A percentile compares a stretch with the other conserved stretches of the same genome.
Conservation (phyloP, 2,329 filamentous ascomycete species). For the Neofusicoccum cordaticola region DNA sequence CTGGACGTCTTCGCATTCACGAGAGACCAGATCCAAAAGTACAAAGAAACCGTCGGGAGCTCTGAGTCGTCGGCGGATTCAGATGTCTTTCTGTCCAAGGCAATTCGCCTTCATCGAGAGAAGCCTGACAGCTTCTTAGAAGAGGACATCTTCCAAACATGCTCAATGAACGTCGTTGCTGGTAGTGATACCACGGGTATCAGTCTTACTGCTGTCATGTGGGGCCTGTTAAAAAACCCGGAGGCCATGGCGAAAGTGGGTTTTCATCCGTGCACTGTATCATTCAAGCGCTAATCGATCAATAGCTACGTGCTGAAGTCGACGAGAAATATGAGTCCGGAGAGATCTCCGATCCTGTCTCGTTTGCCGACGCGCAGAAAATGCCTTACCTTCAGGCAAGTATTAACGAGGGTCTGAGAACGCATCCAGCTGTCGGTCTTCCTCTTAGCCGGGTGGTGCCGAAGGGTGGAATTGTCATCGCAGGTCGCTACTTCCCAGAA, state of each 20-base stretch:
- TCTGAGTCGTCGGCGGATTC: too few relatives aligned
- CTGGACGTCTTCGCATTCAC: background rate
- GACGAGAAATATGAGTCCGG: background rate
- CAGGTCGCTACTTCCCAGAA: constrained; percentile 23
- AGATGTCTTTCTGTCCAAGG: constrained; percentile 40
- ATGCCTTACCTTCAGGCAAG: constrained; percentile 35
- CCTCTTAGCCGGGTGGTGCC: constrained; percentile 29
- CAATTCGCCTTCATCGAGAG: constrained; percentile 41
- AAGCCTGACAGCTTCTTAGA: constrained; percentile 43
- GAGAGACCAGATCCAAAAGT: background rate
- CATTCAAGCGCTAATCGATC: background rate
- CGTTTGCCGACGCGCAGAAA: background rate
- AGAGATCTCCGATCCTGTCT: background rate
- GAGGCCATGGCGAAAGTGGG: constrained; percentile 19
- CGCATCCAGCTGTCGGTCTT: background rate
- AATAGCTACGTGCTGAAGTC: background rate
- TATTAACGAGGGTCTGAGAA: constrained; percentile 41
- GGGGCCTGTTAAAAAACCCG: constrained; percentile 42
- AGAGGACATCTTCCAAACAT: constrained; percentile 31
- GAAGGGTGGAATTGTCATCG: constrained; percentile 24
- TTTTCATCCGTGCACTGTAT: background rate
- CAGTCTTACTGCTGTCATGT: constrained; percentile 46
- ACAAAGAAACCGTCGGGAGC: background rate
- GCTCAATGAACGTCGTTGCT: constrained; percentile 37
- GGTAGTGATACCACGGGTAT: constrained; percentile 50